Evolutionary conservation across 768 basidiomycete species (phyloP), one percentile per base, ranked within the genome.

Genomic region (Polyporus arcularius): DNA sequence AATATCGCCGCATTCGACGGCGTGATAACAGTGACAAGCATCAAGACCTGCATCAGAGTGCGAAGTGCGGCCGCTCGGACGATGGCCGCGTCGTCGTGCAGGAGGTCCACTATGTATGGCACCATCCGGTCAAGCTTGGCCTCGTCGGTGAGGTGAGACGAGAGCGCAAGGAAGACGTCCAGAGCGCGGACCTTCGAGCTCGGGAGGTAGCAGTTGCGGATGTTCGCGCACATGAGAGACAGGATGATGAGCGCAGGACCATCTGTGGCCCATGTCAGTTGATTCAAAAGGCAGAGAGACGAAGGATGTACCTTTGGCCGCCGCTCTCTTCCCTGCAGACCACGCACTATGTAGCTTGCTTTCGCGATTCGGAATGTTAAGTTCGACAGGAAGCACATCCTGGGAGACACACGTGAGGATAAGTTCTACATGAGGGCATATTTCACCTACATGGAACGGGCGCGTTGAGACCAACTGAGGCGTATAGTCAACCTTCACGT

Each of bases 81-180:
- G 8, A 85, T 74, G 0, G 94, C 85, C 1, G 85, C 82, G 18
- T 96, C 95, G 67, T 99, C 96, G 61, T 90, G 87, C 18, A 97
- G 73, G 4, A 98, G 78, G 41, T 95, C 92, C 2, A 98, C 88
- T 30, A 96, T 83, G 65, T 95, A 98, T 0, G 97, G 97, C 2
- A 96, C 81, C 78, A 97, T 85, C 2, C 96, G 85, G 71, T 99
- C 97, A 53, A 98, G 76, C 71, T 96, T 96, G 3, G 95, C 94
- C 73, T 98, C 97, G 68, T 98, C 97, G 0, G 93, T 93, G 39
- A 98, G 78, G 66, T 90, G 89, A 11, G 84, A 82, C 8, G 85
- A 82, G 15, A 98, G 78, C 0, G 92, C 91, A 28, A 97, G 80
- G 57, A 97, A 89, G 4, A 96, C 81, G 67, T 98, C 94, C 49